Evolutionary conservation across 768 basidiomycete species (phyloP), one percentile per base, ranked within the genome.

Genomic region (Calocera cornea): DNA sequence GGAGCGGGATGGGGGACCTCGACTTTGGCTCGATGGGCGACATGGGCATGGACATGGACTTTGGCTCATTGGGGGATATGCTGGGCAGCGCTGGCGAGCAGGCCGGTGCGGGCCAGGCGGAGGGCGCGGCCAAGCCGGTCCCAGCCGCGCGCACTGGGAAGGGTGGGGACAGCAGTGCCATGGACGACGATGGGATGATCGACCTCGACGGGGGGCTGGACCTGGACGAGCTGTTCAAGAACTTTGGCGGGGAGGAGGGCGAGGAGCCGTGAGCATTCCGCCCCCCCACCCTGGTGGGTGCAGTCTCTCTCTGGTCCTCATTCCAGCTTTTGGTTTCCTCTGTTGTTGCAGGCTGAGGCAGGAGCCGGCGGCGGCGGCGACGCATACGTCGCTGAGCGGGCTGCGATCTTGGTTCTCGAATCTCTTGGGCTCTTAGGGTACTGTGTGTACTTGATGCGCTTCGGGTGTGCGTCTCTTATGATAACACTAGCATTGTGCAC

Each of bases 111-210:
- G 24, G 27, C 14, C 54, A 60, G 31, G 5, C 54, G 14, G 14
- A 27, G 5, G 27, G 19, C 54, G 54, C 11, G 7, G 7, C 11
- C 14, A 16, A 16, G 24, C 54, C 54, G 31, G 54, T 22, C 31
- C 24, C 8, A 11, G 54, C 14, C 11, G 31, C n/a, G n/a, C n/a
- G 24, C 54, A 16, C 14, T 33, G 54, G 27, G 14, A 27, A 60
- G 10, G 54, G 5, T 2, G 54, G 54, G 22, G 27, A 60, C 54
- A 33, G 54, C 27, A 38, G 36, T 14, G 44, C 19, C 14, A 60
- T 60, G 54, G 54, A 60, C 54, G 54, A 60, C 19, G 54, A 60
- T 33, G 54, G 54, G 54, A 60, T 60, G 54, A 60, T 60, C 54
- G 54, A 60, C 54, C 31, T 60, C 10, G 54, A 60, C 31, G 54